phyloP scores from a whole-genome alignment of 306 rosid genomes.

The Trifolium repens region DNA sequence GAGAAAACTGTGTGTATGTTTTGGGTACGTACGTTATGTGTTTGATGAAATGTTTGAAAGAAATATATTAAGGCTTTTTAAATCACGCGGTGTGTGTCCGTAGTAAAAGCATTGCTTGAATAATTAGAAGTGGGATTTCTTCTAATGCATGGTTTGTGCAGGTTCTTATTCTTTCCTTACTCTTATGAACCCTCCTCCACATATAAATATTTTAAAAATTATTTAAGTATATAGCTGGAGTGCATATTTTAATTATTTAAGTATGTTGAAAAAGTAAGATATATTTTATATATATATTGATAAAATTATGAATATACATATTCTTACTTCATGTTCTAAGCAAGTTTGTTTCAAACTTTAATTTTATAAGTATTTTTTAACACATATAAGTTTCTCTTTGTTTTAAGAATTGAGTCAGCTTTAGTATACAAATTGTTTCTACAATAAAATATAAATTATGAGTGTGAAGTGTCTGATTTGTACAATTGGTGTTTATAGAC shows the following conservation, averaged over 20 bases:
- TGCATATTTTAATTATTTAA: neutral
- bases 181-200: neutral
- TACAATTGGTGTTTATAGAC: no score
- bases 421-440: neutral
- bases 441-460: no score
- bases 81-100: neutral
- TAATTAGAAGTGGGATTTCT: conserved; percentile 48
- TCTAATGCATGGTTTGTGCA: conserved; percentile 32
- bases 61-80: conserved; percentile 15
- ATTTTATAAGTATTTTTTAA: neutral
- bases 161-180: conserved; percentile 55
- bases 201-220: neutral
- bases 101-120: conserved; percentile 58
- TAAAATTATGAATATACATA: neutral
- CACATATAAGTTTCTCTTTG: neutral
- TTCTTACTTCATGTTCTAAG: conserved; percentile 1
- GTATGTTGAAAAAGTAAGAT: neutral
- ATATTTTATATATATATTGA: neutral
- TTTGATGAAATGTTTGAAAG: conserved; percentile 49
- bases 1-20: neutral
- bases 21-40: conserved; percentile 29
- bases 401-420: neutral
- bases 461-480: no score
- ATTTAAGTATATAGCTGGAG: neutral
- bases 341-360: neutral